These are phyloP conservation scores for Cutaneotrichosporon arboriforme DNA, from an alignment of 1,284 basidiomycete species.

Conservation along the genomic window DNA sequence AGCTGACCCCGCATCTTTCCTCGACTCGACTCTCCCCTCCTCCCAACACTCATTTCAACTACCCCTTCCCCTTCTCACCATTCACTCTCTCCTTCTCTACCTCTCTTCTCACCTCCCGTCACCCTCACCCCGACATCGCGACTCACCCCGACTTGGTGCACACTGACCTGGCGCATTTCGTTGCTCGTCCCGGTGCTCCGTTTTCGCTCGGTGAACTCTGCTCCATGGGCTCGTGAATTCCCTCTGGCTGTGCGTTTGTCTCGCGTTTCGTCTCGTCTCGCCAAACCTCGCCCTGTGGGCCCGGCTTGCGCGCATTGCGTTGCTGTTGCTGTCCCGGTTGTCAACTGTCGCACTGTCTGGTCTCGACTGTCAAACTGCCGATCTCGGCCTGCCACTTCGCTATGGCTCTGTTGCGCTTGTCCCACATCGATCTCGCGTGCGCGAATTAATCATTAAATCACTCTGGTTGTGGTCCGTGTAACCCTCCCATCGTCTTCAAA, in stretches of 20 bases:
- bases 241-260: conserved; percentile 3
- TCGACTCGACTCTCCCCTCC: conserved; percentile 7
- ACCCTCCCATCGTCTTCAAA: neutral
- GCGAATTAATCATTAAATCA: neutral
- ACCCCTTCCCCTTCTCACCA: neutral
- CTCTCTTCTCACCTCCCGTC: neutral
- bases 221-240: conserved; percentile 1
- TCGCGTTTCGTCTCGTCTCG: conserved; percentile 1
- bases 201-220: neutral
- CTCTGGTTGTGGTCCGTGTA: too few species aligned
- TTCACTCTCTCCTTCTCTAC: neutral
- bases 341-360: conserved; percentile 3
- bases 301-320: conserved; percentile 7
- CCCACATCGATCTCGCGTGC: neutral
- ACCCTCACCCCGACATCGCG: neutral
- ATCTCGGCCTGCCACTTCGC: neutral
- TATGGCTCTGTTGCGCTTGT: neutral
- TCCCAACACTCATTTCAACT: conserved; percentile 4
- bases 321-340: neutral
- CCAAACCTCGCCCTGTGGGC: conserved; percentile 11
- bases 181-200: neutral
- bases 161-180: conserved; percentile 12
- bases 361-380: conserved; percentile 6
- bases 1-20: conserved; percentile 23
- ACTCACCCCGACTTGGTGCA: conserved; percentile 6